Percentiles rank a stretch among this genome's conserved stretches.
Conservation (phyloP, 2,329 filamentous ascomycete species). For the Fusarium longipes region DNA sequence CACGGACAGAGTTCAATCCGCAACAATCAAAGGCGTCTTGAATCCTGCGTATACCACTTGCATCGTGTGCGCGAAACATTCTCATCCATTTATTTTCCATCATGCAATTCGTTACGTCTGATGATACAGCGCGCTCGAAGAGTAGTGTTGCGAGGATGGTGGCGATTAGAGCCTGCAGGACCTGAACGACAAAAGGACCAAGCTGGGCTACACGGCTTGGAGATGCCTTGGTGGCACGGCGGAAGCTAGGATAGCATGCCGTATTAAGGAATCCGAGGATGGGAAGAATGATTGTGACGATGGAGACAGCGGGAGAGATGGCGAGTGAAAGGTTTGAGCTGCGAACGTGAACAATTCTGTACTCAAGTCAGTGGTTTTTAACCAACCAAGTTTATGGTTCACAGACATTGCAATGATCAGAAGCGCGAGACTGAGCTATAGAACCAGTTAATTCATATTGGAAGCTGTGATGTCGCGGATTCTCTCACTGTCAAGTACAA, state of each 20-base stretch:
- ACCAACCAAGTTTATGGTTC: not conserved
- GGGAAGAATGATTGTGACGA: conserved; percentile 56
- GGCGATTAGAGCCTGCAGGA: conserved; percentile 56
- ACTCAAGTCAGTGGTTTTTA: conserved; percentile 1
- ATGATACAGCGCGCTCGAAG: conserved; percentile 50
- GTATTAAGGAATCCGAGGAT: conserved; percentile 54
- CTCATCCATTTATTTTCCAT: conserved; percentile 67
- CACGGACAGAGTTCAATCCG: conserved; percentile 66
- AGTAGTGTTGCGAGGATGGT: conserved; percentile 60
- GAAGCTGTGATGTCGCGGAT: not conserved
- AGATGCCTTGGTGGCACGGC: conserved; percentile 42
- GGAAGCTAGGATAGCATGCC: conserved; percentile 50
- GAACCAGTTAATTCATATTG: not conserved
- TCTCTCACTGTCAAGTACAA: conserved; percentile 48
- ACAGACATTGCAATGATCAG: conserved; percentile 50
- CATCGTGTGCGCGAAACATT: conserved; percentile 65
- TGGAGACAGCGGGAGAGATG: conserved; percentile 51
- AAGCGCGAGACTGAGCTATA: conserved; percentile 47
- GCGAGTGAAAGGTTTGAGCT: conserved; percentile 55
- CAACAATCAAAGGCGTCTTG: conserved; percentile 76
- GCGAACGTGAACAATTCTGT: conserved; percentile 55
- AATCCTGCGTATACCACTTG: conserved; percentile 63
- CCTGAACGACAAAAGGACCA: conserved; percentile 53
- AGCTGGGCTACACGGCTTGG: conserved; percentile 40
- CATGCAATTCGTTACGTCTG: conserved; percentile 58